Base-by-base conservation (phyloP, 179 eudicot genomes). In the Heliamphora pulchella region DNA sequence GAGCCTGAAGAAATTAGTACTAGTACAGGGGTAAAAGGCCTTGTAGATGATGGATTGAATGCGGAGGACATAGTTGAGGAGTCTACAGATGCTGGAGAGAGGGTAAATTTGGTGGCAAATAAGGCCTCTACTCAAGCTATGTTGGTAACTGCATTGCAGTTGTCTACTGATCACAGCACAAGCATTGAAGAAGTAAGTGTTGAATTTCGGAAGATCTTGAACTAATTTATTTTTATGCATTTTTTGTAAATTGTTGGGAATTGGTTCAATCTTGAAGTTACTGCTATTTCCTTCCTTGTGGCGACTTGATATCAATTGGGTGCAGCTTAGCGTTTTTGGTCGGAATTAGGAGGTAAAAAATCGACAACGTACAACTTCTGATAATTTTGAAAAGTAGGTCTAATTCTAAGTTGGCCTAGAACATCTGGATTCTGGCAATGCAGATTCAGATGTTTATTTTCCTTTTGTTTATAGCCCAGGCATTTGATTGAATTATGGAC, bases 81-180 rank as follows among this genome's bases (percentile, higher is more conserved):
- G 87, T 71, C 87, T 17, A 71, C 75, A 63, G 74, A 67, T 76
- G 81, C 75, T 46, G 84, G 82, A 13, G 89, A 86, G 66, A 88
- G 81, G 85, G 81, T 46, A 20, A 80, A 74, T 64, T 74, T 76
- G 76, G 88, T 78, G 76, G 85, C 65, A 44, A 71, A 81, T 82
- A 90, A 87, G 79, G 81, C 81, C 79, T 76, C 86, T 75, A 80
- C 80, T 71, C 86, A 85, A 67, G 63, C 79, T 39, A 81, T 84
- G 86, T 85, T 85, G 86, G 81, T 94, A 86, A 81, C 86, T 80
- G 97, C 99, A 50, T 85, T 94, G 92, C 99, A 96, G 84, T 89
- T 96, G 78, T 92, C 99, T 22, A 91, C 92, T 71, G 99, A 96
- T 82, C 99, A 96, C 82, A 92, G 98, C 90, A 96, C 99, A 5